These are phyloP conservation scores for Leptographium wingfieldii DNA, from an alignment of 2,329 filamentous ascomycete genomes.

Conservation along the genomic window DNA sequence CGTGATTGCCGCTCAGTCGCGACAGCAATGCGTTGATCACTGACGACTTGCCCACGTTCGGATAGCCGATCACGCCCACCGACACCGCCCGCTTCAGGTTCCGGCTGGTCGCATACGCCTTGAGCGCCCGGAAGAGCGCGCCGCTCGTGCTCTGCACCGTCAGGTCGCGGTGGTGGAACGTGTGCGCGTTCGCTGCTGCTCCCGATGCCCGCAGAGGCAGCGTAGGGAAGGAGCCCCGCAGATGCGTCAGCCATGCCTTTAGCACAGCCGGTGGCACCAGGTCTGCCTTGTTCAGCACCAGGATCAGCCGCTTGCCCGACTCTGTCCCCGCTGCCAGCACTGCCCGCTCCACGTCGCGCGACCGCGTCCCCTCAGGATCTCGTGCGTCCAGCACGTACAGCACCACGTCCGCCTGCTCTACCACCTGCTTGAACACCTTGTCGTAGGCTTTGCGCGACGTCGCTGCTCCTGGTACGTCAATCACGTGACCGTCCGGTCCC, in stretches of 20 bases:
- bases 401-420: conserved; percentile 79
- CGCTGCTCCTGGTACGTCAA: conserved; percentile 37
- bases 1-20: conserved; percentile 53
- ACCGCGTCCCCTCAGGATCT: conserved; percentile 82
- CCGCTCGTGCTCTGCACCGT: conserved; percentile 77
- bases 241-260: conserved; percentile 70
- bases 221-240: conserved; percentile 83
- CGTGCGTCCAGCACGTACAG: conserved; percentile 89
- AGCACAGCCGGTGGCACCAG: conserved; percentile 72
- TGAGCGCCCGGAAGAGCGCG: conserved; percentile 77
- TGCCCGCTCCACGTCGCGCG: conserved; percentile 78
- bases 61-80: conserved; percentile 89
- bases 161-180: conserved; percentile 83
- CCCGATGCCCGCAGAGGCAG: conserved; percentile 76
- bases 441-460: conserved; percentile 79
- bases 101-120: conserved; percentile 71
- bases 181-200: conserved; percentile 72
- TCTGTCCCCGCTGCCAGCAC: conserved; percentile 69
- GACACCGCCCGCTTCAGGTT: conserved; percentile 82
- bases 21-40: conserved; percentile 88
- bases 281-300: conserved; percentile 93
- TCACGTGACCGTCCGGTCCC: conserved; percentile 34
- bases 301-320: conserved; percentile 68
- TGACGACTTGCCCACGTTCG: conserved; percentile 92
- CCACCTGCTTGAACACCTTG: conserved; percentile 90